These are phyloP conservation scores for Amanita phalloides DNA, from an alignment of 768 basidiomycete species.

Conservation along the genomic window DNA sequence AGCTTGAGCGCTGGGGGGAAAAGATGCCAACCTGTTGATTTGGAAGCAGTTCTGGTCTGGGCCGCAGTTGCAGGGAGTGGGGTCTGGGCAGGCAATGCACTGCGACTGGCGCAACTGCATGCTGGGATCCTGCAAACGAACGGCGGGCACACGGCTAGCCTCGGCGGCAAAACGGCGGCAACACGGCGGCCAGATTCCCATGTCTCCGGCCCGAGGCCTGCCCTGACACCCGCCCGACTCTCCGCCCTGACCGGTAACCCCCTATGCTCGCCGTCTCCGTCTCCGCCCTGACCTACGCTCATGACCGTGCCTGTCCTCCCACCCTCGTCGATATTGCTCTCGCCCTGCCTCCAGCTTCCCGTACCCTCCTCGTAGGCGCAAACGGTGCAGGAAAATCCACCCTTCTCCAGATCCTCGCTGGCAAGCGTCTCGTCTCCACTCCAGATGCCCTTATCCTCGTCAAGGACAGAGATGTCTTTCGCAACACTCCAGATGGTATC, in stretches of 20 bases:
- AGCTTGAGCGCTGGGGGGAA: neutral
- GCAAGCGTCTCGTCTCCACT: conserved; percentile 66
- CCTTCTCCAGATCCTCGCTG: conserved; percentile 85
- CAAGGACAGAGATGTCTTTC: conserved; percentile 81
- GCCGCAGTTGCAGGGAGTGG: conserved; percentile 44
- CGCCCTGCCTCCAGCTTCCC: conserved; percentile 58
- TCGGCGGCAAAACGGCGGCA: no score
- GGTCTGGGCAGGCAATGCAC: conserved; percentile 41
- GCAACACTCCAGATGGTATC: conserved; percentile 71
- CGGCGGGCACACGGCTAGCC: no score
- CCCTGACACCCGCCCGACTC: no score
- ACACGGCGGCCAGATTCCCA: no score
- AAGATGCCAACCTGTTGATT: conserved; percentile 41
- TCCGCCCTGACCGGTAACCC: no score
- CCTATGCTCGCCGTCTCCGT: conserved; percentile 27
- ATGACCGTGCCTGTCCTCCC: conserved; percentile 26
- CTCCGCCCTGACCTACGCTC: conserved; percentile 45
- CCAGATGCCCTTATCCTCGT: conserved; percentile 51
- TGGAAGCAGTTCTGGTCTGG: conserved; percentile 47
- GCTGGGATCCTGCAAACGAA: neutral
- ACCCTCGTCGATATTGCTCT: conserved; percentile 61
- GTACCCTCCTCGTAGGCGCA: conserved; percentile 52
- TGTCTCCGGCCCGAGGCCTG: no score
- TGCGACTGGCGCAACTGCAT: conserved; percentile 17
- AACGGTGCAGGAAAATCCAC: conserved; percentile 82